Conservation (phyloP, 768 basidiomycete genomes). For the Tulasnella sp. region DNA sequence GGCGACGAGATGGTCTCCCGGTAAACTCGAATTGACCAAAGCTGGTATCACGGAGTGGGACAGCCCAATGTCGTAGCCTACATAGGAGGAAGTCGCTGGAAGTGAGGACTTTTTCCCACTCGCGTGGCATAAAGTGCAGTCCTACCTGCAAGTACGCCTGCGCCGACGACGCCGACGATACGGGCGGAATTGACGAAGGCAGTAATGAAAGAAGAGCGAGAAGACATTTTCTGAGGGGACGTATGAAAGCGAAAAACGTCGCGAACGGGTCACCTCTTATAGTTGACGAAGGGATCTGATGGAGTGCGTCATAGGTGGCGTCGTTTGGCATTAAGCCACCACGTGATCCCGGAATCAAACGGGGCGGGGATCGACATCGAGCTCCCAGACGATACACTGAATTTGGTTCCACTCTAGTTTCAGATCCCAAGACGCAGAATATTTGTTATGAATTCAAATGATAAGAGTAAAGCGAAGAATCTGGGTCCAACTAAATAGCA, state of each 20-base stretch:
- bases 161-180: slow-evolving; percentile 4
- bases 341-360: background rate
- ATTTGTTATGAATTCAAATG: too few relatives aligned
- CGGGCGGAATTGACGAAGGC: slow-evolving; percentile 1
- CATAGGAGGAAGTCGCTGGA: background rate
- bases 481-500: background rate
- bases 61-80: background rate
- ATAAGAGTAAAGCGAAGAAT: too few relatives aligned
- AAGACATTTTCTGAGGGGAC: background rate
- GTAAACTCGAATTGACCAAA: background rate
- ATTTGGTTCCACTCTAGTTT: too few relatives aligned
- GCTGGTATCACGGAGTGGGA: slow-evolving; percentile 4
- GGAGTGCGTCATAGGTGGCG: slow-evolving; percentile 8
- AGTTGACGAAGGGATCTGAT: background rate
- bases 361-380: too few relatives aligned
- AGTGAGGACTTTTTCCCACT: background rate
- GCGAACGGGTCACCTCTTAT: background rate
- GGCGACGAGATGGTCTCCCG: background rate
- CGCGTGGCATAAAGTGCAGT: background rate
- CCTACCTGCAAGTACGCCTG: slow-evolving; percentile 7
- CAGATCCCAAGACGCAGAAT: too few relatives aligned
- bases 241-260: background rate
- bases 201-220: background rate
- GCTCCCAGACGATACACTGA: too few relatives aligned
- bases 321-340: background rate